Base-by-base conservation (phyloP, 805 yeast genomes). In the Brettanomyces bruxellensis region DNA sequence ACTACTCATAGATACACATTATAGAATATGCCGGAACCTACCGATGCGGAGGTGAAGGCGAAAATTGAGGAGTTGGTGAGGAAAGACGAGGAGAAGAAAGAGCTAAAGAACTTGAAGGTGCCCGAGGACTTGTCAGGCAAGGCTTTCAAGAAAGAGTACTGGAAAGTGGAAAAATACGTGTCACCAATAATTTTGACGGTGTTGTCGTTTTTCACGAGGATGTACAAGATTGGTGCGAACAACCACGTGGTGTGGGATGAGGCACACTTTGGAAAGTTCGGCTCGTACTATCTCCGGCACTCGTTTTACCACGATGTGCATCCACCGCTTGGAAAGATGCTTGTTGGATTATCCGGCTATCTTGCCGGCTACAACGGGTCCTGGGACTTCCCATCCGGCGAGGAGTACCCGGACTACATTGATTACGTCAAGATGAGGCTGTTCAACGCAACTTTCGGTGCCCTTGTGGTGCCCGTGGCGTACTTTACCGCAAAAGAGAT, bases 181-280 rank as follows among this genome's bases (percentile, higher is more conserved):
- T 81, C 80, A 40, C 76, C 89, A n/a, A 55, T 83, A 3, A 41
- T 80, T 23, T 73, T 90, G 58, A 89, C 96, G 1, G 48, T 74
- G 2, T 52, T 83, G 18, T 81, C 93, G 8, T 84, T 90, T 56
- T 75, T 73, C 51, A 74, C 87, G 38, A 78, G 98, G 55, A 78
- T 89, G 64, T 81, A 86, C 68, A 71, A 75, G 51, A 83, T 91
- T 54, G 84, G 86, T 46, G 70, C 75, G 47, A 85, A 87, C 50
- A 71, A 76, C 47, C 72, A 75, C 47, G 97, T 93, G 30, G 93
- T 93, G 24, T 90, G 97, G 97, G 97, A 89, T 67, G 97, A 89
- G 63, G 97, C 96, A 38, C 96, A 90, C 69, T 91, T 91, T 65
- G 95, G 93, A 39, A 84, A 83, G 61, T 86, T 86, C 61, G 95